Conservation (phyloP, 176 grass and related monocot genomes). For the Elymus sibiricus region DNA sequence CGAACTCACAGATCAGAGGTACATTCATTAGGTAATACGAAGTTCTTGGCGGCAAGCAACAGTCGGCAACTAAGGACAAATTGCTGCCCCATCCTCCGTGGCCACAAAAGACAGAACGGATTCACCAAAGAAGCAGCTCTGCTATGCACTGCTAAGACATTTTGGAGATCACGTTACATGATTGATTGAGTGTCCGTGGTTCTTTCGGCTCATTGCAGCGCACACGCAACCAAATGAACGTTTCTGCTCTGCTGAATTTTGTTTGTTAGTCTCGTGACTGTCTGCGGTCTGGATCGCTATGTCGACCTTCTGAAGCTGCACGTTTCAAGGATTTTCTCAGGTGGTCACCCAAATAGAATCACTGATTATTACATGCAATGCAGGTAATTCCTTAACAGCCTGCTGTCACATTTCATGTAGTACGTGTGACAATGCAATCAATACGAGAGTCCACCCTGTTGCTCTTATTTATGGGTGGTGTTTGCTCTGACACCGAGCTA, state of each 20-base stretch:
- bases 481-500: neutral
- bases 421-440: neutral
- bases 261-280: neutral
- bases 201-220: slow-evolving; percentile 5
- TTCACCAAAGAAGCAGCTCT: neutral
- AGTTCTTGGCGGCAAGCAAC: neutral
- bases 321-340: neutral
- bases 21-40: neutral
- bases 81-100: neutral
- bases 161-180: slow-evolving; percentile 7
- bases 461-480: neutral
- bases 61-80: neutral
- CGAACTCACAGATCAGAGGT: neutral
- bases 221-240: neutral
- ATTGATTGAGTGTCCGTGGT: neutral
- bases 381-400: neutral
- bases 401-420: neutral
- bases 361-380: neutral
- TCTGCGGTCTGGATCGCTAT: neutral
- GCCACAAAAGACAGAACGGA: slow-evolving; percentile 1
- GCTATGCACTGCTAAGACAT: neutral
- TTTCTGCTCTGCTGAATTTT: slow-evolving; percentile 8
- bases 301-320: neutral
- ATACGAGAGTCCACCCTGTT: neutral
- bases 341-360: neutral